A percentile compares a stretch with the other conserved stretches of the same genome.
These are phyloP conservation scores for Ochetophila trinervis DNA, from an alignment of 306 rosid species.

Conservation along the genomic window DNA sequence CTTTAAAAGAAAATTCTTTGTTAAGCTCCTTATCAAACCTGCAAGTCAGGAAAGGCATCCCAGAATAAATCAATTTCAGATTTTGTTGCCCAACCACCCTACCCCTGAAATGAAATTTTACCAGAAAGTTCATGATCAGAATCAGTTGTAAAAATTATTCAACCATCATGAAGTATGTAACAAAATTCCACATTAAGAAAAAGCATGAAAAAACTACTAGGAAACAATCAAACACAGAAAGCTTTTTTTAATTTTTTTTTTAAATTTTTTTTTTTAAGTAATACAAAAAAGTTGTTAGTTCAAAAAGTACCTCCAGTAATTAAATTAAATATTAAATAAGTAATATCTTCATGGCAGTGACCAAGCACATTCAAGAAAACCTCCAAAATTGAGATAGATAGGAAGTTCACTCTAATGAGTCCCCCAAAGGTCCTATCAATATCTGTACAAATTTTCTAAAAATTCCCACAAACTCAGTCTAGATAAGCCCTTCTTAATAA, in stretches of 20 bases:
- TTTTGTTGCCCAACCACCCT: too few relatives aligned
- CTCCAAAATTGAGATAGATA: too few relatives aligned
- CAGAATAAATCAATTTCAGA: constrained; percentile 19
- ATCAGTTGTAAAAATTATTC: neutral
- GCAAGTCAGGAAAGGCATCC: constrained; percentile 26
- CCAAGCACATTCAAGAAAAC: neutral
- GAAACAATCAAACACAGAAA: neutral
- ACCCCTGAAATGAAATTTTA: too few relatives aligned
- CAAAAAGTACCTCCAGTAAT: neutral
- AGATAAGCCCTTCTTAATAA: too few relatives aligned
- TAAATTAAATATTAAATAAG: neutral
- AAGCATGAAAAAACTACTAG: neutral
- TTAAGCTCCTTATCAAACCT: constrained; percentile 92
- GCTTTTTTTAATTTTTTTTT: too few relatives aligned
- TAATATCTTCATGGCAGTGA: neutral
- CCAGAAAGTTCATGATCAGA: too few relatives aligned
- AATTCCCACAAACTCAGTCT: too few relatives aligned
- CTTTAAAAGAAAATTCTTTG: constrained; percentile 92
- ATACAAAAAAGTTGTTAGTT: neutral
- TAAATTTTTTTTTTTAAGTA: too few relatives aligned
- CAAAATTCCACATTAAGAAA: neutral
- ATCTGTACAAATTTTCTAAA: too few relatives aligned
- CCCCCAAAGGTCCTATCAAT: too few relatives aligned
- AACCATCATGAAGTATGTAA: neutral
- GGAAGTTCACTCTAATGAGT: too few relatives aligned